Base-by-base conservation (phyloP, 805 yeast genomes). In the Metschnikowia kunwiensis region DNA sequence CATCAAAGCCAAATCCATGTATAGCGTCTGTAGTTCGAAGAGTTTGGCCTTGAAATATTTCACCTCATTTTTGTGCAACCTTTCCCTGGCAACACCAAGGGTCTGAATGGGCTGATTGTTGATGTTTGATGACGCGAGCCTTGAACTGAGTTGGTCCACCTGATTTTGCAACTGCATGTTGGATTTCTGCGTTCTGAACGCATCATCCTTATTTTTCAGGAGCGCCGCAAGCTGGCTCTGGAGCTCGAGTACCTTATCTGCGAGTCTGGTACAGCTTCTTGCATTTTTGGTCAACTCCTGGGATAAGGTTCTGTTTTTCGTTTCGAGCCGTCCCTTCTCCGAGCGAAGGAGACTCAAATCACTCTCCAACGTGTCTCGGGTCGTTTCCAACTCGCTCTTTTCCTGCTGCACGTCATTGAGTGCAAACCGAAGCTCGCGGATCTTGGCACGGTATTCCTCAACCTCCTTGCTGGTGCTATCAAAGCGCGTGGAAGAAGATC, bases 31-130 rank as follows among this genome's bases (percentile, higher is more conserved):
- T 34, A 68, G 53, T 38, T 76, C 78, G 30, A 67, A 66, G 30
- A 74, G 57, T 46, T 69, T 73, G 34, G 77, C 68, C 45, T 60
- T 68, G 53, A 68, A 72, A 37, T 71, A 64, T 22, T 67, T 67
- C 42, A 66, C 55, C 50, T 75, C 75, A 31, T 61, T 60, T 29
- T 65, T 64, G 22, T 65, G 51, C 10, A 62, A 46, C 7, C 48
- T 28, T 3, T 27, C 20, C 21, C 42, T 40, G 5, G 39, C 21
- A 7, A 25, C 30, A 12, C 8, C 19, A 14, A 27, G 36, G 2
- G 27, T 16, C 27, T 17, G 30, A 7, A 11, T 24, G 5, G 38
- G 17, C 15, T 34, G 34, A 1, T 30, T 4, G 8, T 63, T 54
- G 20, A 54, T 50, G 23, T 50, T 53, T 3, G 60, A 38, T 20